Evolutionary conservation across 345 rosid genomes (phyloP).

Genomic region (Conringia planisiliqua): DNA sequence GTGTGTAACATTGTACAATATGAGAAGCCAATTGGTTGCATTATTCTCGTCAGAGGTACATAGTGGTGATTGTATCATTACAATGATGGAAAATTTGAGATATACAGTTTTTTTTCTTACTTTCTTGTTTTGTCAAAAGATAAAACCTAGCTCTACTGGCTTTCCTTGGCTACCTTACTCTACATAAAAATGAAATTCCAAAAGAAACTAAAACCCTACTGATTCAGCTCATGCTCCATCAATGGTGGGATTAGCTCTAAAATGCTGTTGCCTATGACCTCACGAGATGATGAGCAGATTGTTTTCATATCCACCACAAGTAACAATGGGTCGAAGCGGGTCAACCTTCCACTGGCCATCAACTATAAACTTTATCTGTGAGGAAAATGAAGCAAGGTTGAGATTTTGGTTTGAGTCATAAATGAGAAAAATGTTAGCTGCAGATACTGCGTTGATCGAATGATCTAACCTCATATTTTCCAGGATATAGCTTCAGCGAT

Average conservation of each 20-base stretch:
- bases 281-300: constrained; percentile 66
- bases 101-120: constrained; percentile 17
- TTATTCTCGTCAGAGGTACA: constrained; percentile 5
- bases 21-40: constrained; percentile 10
- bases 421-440: neutral
- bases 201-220: constrained; percentile 12
- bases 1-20: constrained; percentile 19
- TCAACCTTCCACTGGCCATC: constrained; percentile 95
- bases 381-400: neutral
- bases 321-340: constrained; percentile 80
- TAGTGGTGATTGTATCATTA: neutral
- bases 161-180: constrained; percentile 23
- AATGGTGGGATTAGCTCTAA: constrained; percentile 1
- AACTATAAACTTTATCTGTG: constrained; percentile 86
- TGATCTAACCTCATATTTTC: constrained; percentile 72
- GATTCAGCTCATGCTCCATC: constrained; percentile 17
- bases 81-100: constrained; percentile 12
- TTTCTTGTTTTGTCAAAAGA: neutral
- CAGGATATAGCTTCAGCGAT: constrained; percentile 74
- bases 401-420: neutral
- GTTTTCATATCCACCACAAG: constrained; percentile 59
- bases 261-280: constrained; percentile 5
- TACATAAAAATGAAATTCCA: constrained; percentile 15
- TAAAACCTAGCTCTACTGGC: constrained; percentile 5
- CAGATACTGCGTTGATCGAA: neutral